phyloP scores from a whole-genome alignment of 352 stramenopile species.

The Salisapilia sapeloensis region DNA sequence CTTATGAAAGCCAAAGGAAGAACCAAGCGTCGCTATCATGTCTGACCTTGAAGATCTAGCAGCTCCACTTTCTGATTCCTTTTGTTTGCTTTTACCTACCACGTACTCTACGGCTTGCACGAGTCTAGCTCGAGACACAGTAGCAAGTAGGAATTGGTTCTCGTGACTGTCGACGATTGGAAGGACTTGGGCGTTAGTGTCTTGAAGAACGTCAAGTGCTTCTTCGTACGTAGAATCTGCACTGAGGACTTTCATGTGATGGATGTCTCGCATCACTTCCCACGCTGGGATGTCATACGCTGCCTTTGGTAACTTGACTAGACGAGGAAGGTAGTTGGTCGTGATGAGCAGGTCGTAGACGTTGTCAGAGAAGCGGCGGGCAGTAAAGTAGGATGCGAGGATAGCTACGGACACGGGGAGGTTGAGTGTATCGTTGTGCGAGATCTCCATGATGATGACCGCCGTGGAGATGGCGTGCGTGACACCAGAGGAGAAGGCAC shows the following conservation, averaged over 20 bases:
- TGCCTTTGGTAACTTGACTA: conserved; percentile 71
- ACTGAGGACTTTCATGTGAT: conserved; percentile 38
- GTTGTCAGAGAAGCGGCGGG: conserved; percentile 81
- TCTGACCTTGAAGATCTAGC: too few relatives aligned
- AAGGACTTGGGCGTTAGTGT: conserved; percentile 44
- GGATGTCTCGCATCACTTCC: conserved; percentile 72
- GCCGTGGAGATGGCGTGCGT: conserved; percentile 85
- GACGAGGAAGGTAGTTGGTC: conserved; percentile 50
- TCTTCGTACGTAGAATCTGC: conserved; percentile 57
- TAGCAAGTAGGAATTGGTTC: conserved; percentile 43
- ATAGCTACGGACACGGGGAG: conserved; percentile 80
- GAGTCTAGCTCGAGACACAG: conserved; percentile 39
- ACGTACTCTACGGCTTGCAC: conserved; percentile 26
- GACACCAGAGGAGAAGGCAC: conserved; percentile 83
- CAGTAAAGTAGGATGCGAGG: conserved; percentile 81
- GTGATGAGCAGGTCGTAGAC: conserved; percentile 84
- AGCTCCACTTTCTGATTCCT: conserved; percentile 2
- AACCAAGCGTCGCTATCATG: too few relatives aligned
- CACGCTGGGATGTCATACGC: conserved; percentile 70
- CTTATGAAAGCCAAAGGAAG: too few relatives aligned
- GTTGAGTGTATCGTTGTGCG: conserved; percentile 68
- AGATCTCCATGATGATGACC: conserved; percentile 90
- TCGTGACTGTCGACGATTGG: conserved; percentile 52
- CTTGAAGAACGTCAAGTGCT: conserved; percentile 22
- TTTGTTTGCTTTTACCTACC: neutral